Evolutionary conservation across 306 rosid genomes (phyloP).

Genomic region (Citrullus mucosospermus): DNA sequence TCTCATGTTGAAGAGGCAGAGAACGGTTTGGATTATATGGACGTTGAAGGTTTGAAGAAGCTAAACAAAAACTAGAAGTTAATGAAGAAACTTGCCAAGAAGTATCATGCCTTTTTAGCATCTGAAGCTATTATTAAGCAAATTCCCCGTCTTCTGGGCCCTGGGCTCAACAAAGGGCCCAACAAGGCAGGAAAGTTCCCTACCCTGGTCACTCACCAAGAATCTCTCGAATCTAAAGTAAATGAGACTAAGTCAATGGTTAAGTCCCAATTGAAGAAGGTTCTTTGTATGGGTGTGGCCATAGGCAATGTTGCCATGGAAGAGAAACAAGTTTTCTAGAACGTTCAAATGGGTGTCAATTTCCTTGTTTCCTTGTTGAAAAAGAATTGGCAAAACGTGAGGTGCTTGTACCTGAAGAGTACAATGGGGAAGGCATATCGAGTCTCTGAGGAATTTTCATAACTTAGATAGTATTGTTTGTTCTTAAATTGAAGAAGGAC

Average conservation of each 20-base stretch:
- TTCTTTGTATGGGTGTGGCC: constrained; percentile 83
- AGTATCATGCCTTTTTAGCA: constrained; percentile 73
- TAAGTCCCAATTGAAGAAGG: constrained; percentile 75
- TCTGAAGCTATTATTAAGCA: constrained; percentile 83
- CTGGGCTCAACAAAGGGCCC: constrained; percentile 77
- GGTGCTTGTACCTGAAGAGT: constrained; percentile 26
- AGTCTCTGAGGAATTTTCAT: constrained; percentile 1
- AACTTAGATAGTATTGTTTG: background rate
- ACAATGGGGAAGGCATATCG: constrained; percentile 31
- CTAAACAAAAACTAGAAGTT: constrained; percentile 66
- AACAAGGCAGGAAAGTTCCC: constrained; percentile 72
- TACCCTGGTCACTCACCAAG: constrained; percentile 70
- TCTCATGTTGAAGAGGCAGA: constrained; percentile 89
- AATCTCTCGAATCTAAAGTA: constrained; percentile 65
- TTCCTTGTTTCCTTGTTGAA: constrained; percentile 75
- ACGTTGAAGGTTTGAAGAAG: constrained; percentile 69
- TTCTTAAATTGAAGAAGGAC: background rate
- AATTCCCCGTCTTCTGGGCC: constrained; percentile 83
- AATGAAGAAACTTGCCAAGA: constrained; percentile 70
- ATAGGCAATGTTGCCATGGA: constrained; percentile 80
- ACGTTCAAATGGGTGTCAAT: constrained; percentile 72
- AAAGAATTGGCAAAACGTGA: constrained; percentile 76
- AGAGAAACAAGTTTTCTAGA: constrained; percentile 78
- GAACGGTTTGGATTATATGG: constrained; percentile 72
- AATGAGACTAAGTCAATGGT: constrained; percentile 73